These are phyloP conservation scores for Aspergillus unguis DNA, from an alignment of 2,329 filamentous ascomycete species.

Conservation along the genomic window DNA sequence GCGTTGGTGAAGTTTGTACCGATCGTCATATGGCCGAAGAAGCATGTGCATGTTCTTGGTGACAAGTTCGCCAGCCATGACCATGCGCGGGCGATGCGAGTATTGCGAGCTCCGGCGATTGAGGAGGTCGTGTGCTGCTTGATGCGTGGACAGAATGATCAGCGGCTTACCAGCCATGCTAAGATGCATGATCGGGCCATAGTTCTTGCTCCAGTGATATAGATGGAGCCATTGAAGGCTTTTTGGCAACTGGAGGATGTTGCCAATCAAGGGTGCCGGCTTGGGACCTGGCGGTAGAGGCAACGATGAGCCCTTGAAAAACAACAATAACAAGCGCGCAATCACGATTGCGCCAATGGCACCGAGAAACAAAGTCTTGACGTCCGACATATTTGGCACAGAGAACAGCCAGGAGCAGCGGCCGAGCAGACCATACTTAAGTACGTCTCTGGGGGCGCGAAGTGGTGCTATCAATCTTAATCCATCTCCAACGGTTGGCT, in stretches of 20 bases:
- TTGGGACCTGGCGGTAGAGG: not conserved
- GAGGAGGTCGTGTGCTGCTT: not conserved
- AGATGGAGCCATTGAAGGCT: not conserved
- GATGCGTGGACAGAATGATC: not conserved
- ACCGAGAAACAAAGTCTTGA: not conserved
- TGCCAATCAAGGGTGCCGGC: not conserved
- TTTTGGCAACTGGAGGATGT: slow-evolving; percentile 2
- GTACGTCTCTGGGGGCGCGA: too few relatives aligned
- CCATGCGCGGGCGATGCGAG: not conserved
- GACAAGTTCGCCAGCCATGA: slow-evolving; percentile 1
- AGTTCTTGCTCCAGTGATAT: not conserved
- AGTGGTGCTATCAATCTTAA: too few relatives aligned
- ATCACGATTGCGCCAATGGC: not conserved
- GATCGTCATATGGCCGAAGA: not conserved
- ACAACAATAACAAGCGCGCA: not conserved
- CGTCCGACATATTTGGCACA: not conserved
- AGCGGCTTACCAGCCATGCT: not conserved
- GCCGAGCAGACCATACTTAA: too few relatives aligned
- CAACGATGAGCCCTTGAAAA: not conserved
- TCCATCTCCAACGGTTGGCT: too few relatives aligned
- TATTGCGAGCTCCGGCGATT: not conserved
- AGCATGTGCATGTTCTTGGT: slow-evolving; percentile 1
- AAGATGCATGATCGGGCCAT: not conserved
- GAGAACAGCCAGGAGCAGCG: not conserved
- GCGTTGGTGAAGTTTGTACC: not conserved